A percentile compares a stretch with the other conserved stretches of the same genome.
phyloP scores from a whole-genome alignment of 2,329 filamentous ascomycete genomes.

The Ascocoryne sarcoides region DNA sequence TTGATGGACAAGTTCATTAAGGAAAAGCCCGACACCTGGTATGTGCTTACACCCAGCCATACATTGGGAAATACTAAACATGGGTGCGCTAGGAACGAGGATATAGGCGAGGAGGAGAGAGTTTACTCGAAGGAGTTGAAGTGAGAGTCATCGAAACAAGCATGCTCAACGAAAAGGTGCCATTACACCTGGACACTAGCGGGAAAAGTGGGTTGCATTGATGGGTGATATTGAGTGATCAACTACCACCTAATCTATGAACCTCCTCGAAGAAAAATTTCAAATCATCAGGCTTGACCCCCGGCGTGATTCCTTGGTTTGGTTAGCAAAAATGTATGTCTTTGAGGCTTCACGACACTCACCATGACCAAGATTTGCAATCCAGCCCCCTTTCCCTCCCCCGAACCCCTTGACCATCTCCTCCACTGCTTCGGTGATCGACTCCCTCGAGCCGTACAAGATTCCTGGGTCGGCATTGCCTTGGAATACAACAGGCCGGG shows the following conservation, averaged over 20 bases:
- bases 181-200: too few species aligned
- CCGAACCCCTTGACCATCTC: conserved; percentile 83
- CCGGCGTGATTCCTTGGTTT: conserved; percentile 72
- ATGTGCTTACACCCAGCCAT: conserved; percentile 26
- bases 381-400: conserved; percentile 80
- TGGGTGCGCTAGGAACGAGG: conserved; percentile 43
- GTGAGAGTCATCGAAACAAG: not conserved
- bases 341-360: conserved; percentile 28
- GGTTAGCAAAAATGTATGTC: conserved; percentile 14
- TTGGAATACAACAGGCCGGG: conserved; percentile 70
- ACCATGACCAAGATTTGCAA: conserved; percentile 94
- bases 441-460: conserved; percentile 73
- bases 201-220: not conserved
- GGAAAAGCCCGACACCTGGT: conserved; percentile 64
- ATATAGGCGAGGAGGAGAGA: conserved; percentile 43
- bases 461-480: conserved; percentile 94
- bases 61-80: not conserved
- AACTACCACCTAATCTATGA: conserved; percentile 52
- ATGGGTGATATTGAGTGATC: too few species aligned
- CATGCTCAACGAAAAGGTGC: not conserved
- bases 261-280: conserved; percentile 93
- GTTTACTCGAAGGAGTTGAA: conserved; percentile 32
- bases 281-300: conserved; percentile 87
- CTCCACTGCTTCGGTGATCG: conserved; percentile 75
- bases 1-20: conserved; percentile 66